Evolutionary conservation across 106 monocot genomes (phyloP).

Genomic region (Dioscorea alata): DNA sequence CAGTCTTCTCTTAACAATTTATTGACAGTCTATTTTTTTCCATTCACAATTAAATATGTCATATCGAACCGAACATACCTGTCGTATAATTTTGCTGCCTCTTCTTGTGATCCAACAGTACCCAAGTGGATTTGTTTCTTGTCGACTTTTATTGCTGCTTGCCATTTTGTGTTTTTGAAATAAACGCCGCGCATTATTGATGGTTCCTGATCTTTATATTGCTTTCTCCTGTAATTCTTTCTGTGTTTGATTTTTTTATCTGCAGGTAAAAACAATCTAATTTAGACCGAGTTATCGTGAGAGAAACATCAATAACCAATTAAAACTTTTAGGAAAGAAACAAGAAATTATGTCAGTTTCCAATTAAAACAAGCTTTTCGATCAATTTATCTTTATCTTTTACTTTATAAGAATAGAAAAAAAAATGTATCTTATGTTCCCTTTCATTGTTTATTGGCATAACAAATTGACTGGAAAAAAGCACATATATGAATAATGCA

Average conservation of each 20-base stretch:
- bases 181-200: conserved; percentile 92
- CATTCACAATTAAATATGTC: not conserved
- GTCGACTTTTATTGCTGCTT: conserved; percentile 98
- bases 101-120: conserved; percentile 87
- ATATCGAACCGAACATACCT: conserved; percentile 30
- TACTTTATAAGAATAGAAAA: not conserved
- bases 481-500: too few relatives aligned
- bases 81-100: conserved; percentile 87
- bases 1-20: too few relatives aligned
- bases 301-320: not conserved
- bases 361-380: too few relatives aligned
- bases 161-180: conserved; percentile 99
- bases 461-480: too few relatives aligned
- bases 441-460: too few relatives aligned
- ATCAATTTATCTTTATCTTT: not conserved
- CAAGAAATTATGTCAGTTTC: too few relatives aligned
- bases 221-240: conserved; percentile 84
- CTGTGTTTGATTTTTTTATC: conserved; percentile 81
- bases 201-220: conserved; percentile 70
- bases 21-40: not conserved
- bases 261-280: conserved; percentile 1
- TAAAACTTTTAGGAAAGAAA: not conserved
- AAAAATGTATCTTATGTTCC: not conserved
- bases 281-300: not conserved
- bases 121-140: conserved; percentile 99